Evolutionary conservation across 352 stramenopile species (phyloP).

Genomic region (Globisporangium nodosum): DNA sequence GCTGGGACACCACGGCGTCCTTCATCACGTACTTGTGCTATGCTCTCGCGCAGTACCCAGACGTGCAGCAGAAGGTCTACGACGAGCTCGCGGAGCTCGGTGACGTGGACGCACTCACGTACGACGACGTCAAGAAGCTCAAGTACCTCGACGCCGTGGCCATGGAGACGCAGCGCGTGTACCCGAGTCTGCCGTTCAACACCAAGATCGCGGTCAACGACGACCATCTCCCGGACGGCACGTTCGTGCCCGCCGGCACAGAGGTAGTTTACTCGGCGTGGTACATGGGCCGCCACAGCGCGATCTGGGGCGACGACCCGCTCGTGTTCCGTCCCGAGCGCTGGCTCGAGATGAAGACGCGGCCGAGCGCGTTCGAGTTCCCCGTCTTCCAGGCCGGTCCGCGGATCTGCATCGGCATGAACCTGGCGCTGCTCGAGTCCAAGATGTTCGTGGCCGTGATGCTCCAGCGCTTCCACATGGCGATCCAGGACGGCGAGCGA

Average conservation of each 20-base stretch:
- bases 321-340: constrained; percentile 54
- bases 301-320: constrained; percentile 47
- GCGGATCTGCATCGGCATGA: constrained; percentile 67
- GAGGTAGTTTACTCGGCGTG: neutral
- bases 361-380: constrained; percentile 61
- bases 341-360: constrained; percentile 50
- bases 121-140: constrained; percentile 51
- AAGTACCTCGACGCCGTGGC: constrained; percentile 42
- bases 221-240: constrained; percentile 36
- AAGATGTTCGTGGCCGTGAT: constrained; percentile 47
- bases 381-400: constrained; percentile 65
- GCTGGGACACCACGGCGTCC: constrained; percentile 69
- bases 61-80: constrained; percentile 43
- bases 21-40: constrained; percentile 78
- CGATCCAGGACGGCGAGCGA: constrained; percentile 5
- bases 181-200: constrained; percentile 26
- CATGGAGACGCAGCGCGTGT: constrained; percentile 15
- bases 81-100: constrained; percentile 23
- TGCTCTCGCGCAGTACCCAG: constrained; percentile 45
- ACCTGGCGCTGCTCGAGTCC: constrained; percentile 56
- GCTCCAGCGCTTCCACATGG: neutral
- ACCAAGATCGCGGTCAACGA: constrained; percentile 21
- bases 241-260: constrained; percentile 19
- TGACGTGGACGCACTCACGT: constrained; percentile 18
- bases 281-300: neutral